Percentiles rank a stretch among this genome's conserved stretches.
Evolutionary conservation across 495 filamentous ascomycete species (phyloP).

Genomic region (Hyaloscypha bicolor): DNA sequence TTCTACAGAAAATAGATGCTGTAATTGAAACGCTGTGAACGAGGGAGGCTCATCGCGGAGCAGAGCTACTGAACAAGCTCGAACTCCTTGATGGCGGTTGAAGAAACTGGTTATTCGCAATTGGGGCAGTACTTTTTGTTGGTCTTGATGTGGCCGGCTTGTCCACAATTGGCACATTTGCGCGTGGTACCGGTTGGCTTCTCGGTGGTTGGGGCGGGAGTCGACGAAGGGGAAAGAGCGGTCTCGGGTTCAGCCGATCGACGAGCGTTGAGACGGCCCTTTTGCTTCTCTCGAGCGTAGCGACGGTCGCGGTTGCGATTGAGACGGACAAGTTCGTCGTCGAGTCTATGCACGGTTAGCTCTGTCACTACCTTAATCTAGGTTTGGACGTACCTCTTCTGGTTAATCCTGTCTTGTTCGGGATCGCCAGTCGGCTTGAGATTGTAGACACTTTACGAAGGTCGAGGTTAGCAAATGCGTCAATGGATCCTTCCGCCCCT

Average conservation of each 20-base stretch:
- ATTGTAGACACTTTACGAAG: slow-evolving; percentile 46
- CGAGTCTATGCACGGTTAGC: slow-evolving; percentile 52
- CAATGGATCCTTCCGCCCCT: background rate
- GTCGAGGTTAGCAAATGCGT: slow-evolving; percentile 24
- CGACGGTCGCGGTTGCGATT: slow-evolving; percentile 90
- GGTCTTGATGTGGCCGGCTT: slow-evolving; percentile 97
- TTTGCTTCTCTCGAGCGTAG: slow-evolving; percentile 87
- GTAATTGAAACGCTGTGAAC: slow-evolving; percentile 17
- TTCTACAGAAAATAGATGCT: slow-evolving; percentile 6
- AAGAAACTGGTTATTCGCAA: slow-evolving; percentile 31
- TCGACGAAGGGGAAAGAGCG: slow-evolving; percentile 44
- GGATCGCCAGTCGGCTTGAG: slow-evolving; percentile 70
- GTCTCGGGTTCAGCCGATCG: slow-evolving; percentile 43
- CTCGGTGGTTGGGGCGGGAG: slow-evolving; percentile 37
- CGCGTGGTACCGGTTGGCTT: slow-evolving; percentile 73
- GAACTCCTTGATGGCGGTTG: background rate
- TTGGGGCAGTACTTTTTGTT: slow-evolving; percentile 78
- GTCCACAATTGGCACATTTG: slow-evolving; percentile 96
- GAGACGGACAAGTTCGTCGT: slow-evolving; percentile 77
- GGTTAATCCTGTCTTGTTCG: slow-evolving; percentile 49
- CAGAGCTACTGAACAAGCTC: background rate
- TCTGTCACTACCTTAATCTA: slow-evolving; percentile 11
- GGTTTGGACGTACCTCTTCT: background rate
- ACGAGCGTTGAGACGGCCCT: slow-evolving; percentile 54
- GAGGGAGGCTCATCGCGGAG: background rate